These are phyloP conservation scores for Wickerhamiella kurtzmanii DNA, from an alignment of 805 yeast species.

Conservation along the genomic window DNA sequence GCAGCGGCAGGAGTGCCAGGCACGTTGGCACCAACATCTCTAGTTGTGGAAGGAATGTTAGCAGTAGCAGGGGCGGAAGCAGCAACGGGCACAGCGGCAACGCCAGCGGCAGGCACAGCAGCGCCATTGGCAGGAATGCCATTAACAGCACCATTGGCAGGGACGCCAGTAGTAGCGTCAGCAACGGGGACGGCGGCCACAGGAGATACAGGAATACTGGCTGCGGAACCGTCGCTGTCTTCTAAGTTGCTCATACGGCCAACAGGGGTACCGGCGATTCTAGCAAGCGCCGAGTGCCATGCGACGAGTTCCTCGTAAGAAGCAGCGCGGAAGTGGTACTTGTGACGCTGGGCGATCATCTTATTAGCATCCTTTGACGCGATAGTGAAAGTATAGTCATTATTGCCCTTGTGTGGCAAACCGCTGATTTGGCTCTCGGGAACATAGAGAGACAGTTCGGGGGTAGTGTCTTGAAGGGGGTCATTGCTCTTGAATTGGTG, in stretches of 20 bases:
- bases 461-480: constrained; percentile 29
- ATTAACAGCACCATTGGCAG: no score
- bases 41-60: constrained; percentile 1
- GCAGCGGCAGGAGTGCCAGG: background rate
- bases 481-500: constrained; percentile 36
- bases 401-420: constrained; percentile 22
- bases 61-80: background rate
- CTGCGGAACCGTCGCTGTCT: background rate
- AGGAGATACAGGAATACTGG: background rate
- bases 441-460: constrained; percentile 32
- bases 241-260: background rate
- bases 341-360: constrained; percentile 22
- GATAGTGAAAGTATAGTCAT: constrained; percentile 30
- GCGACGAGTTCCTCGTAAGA: constrained; percentile 33
- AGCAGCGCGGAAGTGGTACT: constrained; percentile 31
- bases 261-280: background rate
- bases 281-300: constrained; percentile 32
- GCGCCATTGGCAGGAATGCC: constrained; percentile 2
- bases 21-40: constrained; percentile 1
- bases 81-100: constrained; percentile 3
- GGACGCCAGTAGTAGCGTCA: background rate
- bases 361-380: constrained; percentile 31
- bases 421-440: constrained; percentile 34
- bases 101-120: constrained; percentile 3
- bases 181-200: background rate